Base-by-base conservation (phyloP, 495 filamentous ascomycete genomes). In the Neurospora intermedia region DNA sequence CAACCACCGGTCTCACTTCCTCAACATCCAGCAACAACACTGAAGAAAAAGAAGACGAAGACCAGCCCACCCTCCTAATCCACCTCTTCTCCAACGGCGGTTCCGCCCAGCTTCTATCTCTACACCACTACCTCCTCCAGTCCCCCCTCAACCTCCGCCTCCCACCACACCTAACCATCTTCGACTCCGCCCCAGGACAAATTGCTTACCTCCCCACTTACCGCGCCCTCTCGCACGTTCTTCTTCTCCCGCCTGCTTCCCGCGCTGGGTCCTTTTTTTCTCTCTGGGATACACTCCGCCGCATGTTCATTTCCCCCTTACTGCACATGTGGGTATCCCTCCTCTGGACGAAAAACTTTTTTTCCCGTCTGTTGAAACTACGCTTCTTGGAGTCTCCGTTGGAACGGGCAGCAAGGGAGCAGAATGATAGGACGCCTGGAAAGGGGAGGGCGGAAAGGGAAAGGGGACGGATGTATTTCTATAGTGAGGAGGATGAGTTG, bases 61-160 rank as follows among this genome's bases (percentile, higher is more conserved):
- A 69, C 16, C 23, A 79, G 74, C 72, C 83, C 4, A 73, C 82
- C 70, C 75, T 86, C 8, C 74, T 84, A 5, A 75, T 83, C 73
- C 84, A 87, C 74, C 43, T 80, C 66, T 84, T 82, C 74, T 85
- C 83, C 62, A 85, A 85, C 78, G 85, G 84, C 70, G 85, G 85
- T 20, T 75, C 76, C 35, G 42, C 74, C n/a, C 75, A 77, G 3
- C 77, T 82, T 15, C 73, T 66, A 9, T 71, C 72, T 3, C 43
- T 84, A 0, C 80, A 80, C 35, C 71, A 70, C 41, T 39, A 66
- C 27, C 76, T 80, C 69, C 20, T n/a, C 39, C 71, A 76, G n/a
- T 74, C 77, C 42, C 62, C 39, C 2, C 1, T 69, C 71, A 6
- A 38, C 20, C 62, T 7, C 27, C 27, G 7, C 10, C 69, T 80